Evolutionary conservation across 2,329 filamentous ascomycete genomes (phyloP).

Genomic region (Elsinoe ampelina): DNA sequence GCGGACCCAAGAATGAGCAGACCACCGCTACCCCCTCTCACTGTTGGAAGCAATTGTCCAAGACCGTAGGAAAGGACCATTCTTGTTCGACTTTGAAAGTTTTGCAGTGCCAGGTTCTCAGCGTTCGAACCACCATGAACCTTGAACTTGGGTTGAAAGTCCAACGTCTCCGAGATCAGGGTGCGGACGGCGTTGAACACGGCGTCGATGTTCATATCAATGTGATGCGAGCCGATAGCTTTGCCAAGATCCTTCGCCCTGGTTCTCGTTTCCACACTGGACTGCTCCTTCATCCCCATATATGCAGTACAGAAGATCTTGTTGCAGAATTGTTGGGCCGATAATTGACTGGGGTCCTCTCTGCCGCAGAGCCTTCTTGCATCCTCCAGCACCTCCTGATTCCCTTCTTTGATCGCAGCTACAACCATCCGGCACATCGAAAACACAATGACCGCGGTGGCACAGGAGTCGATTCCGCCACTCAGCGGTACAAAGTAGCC

Average conservation of each 20-base stretch:
- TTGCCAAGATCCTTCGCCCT: slow-evolving; percentile 53
- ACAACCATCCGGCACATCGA: slow-evolving; percentile 47
- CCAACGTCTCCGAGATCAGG: slow-evolving; percentile 49
- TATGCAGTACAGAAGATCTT: slow-evolving; percentile 55
- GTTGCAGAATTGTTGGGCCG: slow-evolving; percentile 51
- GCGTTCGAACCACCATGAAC: slow-evolving; percentile 51
- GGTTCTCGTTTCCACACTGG: slow-evolving; percentile 56
- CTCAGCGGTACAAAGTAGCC: slow-evolving; percentile 50
- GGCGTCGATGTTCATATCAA: slow-evolving; percentile 64
- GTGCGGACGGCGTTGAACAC: slow-evolving; percentile 52
- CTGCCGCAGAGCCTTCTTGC: slow-evolving; percentile 44
- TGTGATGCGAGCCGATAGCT: slow-evolving; percentile 62
- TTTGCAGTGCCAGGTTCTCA: slow-evolving; percentile 59
- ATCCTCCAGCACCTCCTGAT: slow-evolving; percentile 47
- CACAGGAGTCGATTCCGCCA: slow-evolving; percentile 54
- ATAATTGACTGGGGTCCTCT: slow-evolving; percentile 38
- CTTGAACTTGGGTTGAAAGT: slow-evolving; percentile 53
- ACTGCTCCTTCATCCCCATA: slow-evolving; percentile 60
- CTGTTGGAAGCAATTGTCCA: slow-evolving; percentile 53
- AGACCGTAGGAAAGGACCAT: slow-evolving; percentile 60
- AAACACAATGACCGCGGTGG: slow-evolving; percentile 42
- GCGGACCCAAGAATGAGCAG: slow-evolving; percentile 59
- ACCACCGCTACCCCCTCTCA: slow-evolving; percentile 48
- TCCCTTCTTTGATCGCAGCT: slow-evolving; percentile 41
- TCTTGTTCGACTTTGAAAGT: slow-evolving; percentile 56